Conservation (phyloP, 2,329 filamentous ascomycete genomes). For the Orbilia brochopaga region DNA sequence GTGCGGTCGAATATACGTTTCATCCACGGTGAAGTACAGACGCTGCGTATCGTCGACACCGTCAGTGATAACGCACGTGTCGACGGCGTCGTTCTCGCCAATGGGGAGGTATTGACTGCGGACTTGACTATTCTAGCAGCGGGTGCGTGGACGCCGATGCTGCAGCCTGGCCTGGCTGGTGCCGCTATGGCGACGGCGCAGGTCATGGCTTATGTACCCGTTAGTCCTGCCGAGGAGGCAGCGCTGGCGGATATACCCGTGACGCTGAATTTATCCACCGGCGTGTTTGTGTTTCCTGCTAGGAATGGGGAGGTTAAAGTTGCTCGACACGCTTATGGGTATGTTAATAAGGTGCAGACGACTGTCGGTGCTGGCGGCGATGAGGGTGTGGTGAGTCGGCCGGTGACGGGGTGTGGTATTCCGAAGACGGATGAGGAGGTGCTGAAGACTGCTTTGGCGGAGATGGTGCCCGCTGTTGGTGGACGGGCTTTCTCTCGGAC, state of each 20-base stretch:
- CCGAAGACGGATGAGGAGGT: constrained; percentile 68
- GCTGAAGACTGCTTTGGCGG: constrained; percentile 67
- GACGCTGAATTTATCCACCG: constrained; percentile 70
- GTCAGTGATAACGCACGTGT: constrained; percentile 58
- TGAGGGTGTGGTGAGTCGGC: constrained; percentile 31
- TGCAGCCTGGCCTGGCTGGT: too few relatives aligned
- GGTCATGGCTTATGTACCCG: constrained; percentile 75
- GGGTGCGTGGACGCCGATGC: constrained; percentile 84
- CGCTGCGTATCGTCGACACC: constrained; percentile 59
- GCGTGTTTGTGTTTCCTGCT: constrained; percentile 73
- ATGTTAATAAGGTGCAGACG: constrained; percentile 59
- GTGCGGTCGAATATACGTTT: constrained; percentile 53
- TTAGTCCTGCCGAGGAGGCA: constrained; percentile 74
- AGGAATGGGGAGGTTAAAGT: constrained; percentile 68
- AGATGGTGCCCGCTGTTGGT: constrained; percentile 69
- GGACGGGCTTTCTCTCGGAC: constrained; percentile 68
- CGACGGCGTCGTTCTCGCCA: constrained; percentile 67
- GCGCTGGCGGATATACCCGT: constrained; percentile 72
- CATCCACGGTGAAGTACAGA: constrained; percentile 63
- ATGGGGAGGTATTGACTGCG: constrained; percentile 64
- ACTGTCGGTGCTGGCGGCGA: too few relatives aligned
- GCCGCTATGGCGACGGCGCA: constrained; percentile 85
- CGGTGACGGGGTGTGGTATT: constrained; percentile 62
- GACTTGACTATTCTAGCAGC: constrained; percentile 80
- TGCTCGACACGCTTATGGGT: constrained; percentile 73